A percentile compares a stretch with the other conserved stretches of the same genome.
Conservation (phyloP, 2,329 filamentous ascomycete genomes). For the Cercospora sp. region DNA sequence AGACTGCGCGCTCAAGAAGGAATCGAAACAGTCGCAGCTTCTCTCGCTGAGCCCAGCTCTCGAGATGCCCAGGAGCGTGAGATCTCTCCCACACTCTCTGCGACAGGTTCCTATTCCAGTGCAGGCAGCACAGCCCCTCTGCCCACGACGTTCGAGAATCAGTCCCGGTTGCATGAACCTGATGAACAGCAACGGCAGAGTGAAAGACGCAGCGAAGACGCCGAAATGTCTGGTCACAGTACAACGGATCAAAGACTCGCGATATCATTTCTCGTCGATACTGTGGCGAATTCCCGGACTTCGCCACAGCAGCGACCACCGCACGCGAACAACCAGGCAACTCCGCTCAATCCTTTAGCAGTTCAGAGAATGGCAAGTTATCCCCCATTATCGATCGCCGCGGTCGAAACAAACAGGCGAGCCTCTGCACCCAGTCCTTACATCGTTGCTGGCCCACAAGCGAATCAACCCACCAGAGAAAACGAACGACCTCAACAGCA, state of each 20-base stretch:
- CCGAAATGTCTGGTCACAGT: background rate
- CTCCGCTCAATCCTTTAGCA: background rate
- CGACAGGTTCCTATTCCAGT: constrained; percentile 1
- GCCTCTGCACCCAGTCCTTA: background rate
- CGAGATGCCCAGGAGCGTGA: background rate
- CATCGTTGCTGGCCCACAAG: background rate
- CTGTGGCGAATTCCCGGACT: background rate
- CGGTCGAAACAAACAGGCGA: background rate
- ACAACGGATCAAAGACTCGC: background rate
- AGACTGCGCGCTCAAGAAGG: constrained; percentile 4
- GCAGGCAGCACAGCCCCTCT: background rate
- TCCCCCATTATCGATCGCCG: background rate
- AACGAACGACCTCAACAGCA: background rate
- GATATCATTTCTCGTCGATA: background rate
- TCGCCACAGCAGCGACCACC: background rate
- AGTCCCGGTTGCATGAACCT: background rate
- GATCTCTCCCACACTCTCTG: background rate
- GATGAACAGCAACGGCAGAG: background rate
- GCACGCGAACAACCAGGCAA: background rate
- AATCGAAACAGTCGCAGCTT: background rate
- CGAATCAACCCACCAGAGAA: background rate
- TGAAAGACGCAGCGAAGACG: background rate
- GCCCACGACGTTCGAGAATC: background rate
- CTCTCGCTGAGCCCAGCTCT: background rate
- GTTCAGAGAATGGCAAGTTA: background rate